These are phyloP conservation scores for Acanthamoeba healyi DNA, from an alignment of 208 protist species.

Conservation along the genomic window DNA sequence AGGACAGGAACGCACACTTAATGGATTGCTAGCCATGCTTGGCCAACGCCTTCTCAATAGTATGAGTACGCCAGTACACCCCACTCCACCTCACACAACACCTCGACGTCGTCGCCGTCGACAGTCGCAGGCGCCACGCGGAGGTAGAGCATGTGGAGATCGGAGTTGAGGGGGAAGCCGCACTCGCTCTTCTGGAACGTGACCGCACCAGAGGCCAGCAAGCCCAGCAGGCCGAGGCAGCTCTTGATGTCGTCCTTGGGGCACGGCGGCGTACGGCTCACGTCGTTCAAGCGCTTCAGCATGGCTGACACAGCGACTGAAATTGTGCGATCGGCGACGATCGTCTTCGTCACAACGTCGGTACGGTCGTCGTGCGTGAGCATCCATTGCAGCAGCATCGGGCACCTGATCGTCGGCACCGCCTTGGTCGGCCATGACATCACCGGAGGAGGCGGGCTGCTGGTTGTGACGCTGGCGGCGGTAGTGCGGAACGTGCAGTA, in stretches of 20 bases:
- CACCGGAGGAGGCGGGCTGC: neutral
- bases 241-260: neutral
- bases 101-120: neutral
- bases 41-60: too few relatives aligned
- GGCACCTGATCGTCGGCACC: neutral
- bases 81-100: neutral
- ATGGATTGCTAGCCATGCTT: too few relatives aligned
- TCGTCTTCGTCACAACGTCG: neutral
- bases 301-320: neutral
- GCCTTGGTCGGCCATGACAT: too few relatives aligned
- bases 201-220: neutral
- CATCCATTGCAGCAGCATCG: neutral
- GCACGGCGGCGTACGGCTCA: neutral
- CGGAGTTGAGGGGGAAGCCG: neutral
- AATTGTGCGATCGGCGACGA: neutral
- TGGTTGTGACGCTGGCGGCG: neutral
- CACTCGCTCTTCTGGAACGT: neutral
- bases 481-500: neutral
- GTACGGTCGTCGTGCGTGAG: neutral
- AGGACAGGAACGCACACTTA: too few relatives aligned
- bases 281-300: neutral
- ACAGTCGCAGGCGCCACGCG: neutral
- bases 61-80: too few relatives aligned
- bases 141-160: neutral
- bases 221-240: neutral